Evolutionary conservation across 1,284 basidiomycete species (phyloP), one percentile per base, ranked within the genome.

Genomic region (Marasmius oreades): DNA sequence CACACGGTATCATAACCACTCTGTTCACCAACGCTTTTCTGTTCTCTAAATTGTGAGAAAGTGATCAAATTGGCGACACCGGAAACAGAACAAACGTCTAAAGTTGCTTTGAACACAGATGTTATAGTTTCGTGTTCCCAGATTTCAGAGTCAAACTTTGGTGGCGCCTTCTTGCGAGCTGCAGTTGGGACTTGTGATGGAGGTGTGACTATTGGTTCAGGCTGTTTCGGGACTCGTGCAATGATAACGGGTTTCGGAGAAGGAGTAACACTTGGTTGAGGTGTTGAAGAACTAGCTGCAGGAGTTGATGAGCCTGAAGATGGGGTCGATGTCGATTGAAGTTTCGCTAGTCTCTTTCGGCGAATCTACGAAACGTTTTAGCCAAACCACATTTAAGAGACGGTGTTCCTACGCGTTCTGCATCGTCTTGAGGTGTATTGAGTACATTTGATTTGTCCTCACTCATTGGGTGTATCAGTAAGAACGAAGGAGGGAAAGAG

Each of bases 281-380:
- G 61, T 42, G 65, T 62, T 39, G 73, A 63, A 48, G 63, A 55
- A 16, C 28, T 33, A 3, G 47, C 1, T 18, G 26, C 28, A 33
- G 47, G 47, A 1, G 47, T 33, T 16, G 47, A 50, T 50, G 47
- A 50, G 47, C 47, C 26, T 50, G 73, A 63, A 34, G 72, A 62
- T 24, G 73, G 60, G 33, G 65, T 69, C 51, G 77, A 67, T 52
- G 72, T 64, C 33, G 73, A 61, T 46, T 90, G 87, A 24, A 94
- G 77, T 67, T 88, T 90, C 45, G 89, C 92, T 42, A 95, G 78
- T 58, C 93, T 84, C 73, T 94, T 95, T 69, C 92, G 73, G 62
- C 93, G 90, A 67, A 95, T 93, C 93, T 95, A 68, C 8, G 28
- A 14, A 53, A 42, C 45, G 28, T 31, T 47, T 22, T 7, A 22